phyloP scores from a whole-genome alignment of 495 filamentous ascomycete genomes.

The Copromyces sp. region DNA sequence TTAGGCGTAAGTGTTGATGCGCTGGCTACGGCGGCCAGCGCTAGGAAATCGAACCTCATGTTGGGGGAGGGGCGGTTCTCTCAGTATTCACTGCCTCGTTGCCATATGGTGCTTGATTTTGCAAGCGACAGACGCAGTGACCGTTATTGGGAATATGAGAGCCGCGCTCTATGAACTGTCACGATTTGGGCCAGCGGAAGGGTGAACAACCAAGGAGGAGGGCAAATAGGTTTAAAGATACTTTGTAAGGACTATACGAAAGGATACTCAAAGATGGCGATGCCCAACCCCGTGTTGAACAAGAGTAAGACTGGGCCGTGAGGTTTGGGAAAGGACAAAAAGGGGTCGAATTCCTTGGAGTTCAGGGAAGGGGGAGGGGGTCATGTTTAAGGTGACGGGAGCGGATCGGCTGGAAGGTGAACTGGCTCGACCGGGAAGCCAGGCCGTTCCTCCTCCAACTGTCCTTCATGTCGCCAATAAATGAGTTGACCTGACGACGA shows the following conservation, averaged over 20 bases:
- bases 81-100: neutral
- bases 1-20: constrained; percentile 58
- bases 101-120: neutral
- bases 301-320: neutral
- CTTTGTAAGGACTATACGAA: neutral
- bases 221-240: neutral
- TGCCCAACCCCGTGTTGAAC: neutral
- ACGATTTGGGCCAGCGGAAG: neutral
- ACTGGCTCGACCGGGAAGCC: neutral
- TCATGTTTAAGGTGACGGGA: neutral
- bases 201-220: neutral
- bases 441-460: neutral
- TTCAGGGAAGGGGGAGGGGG: neutral
- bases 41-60: constrained; percentile 24
- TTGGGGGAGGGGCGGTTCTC: constrained; percentile 2
- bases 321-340: neutral
- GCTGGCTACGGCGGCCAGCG: constrained; percentile 28
- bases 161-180: neutral
- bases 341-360: neutral
- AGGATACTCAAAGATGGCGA: neutral
- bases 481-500: neutral
- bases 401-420: neutral
- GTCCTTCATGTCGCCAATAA: neutral
- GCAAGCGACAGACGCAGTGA: neutral
- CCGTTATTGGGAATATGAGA: neutral